Conservation (phyloP, 2,329 filamentous ascomycete species). For the Pseudogymnoascus sp. region DNA sequence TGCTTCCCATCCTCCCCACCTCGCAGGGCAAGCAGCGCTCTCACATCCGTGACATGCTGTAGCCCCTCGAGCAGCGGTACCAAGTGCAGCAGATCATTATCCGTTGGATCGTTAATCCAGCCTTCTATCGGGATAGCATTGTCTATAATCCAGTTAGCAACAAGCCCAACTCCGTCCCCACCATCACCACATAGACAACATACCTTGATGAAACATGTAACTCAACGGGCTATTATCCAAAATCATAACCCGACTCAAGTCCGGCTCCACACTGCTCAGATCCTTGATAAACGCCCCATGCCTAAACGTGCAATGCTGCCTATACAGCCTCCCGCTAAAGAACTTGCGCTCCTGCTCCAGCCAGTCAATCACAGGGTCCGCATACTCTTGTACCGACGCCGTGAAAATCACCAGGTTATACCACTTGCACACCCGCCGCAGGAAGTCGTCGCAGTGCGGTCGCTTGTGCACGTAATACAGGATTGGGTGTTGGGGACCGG, state of each 20-base stretch:
- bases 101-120: conserved; percentile 97
- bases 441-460: conserved; percentile 91
- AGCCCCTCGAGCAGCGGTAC: conserved; percentile 87
- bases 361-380: conserved; percentile 98
- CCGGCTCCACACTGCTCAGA: conserved; percentile 88
- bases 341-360: conserved; percentile 94
- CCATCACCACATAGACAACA: conserved; percentile 23
- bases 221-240: conserved; percentile 96
- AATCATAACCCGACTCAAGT: conserved; percentile 97
- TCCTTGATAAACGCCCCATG: conserved; percentile 99
- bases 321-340: conserved; percentile 87
- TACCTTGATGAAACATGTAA: conserved; percentile 98
- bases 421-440: conserved; percentile 90
- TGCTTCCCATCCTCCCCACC: conserved; percentile 68
- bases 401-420: conserved; percentile 97
- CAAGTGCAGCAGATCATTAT: conserved; percentile 87
- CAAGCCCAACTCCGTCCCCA: conserved; percentile 12
- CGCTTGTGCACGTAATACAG: conserved; percentile 98
- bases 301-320: conserved; percentile 92
- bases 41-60: conserved; percentile 93
- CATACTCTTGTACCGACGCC: conserved; percentile 95
- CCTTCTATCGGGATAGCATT: conserved; percentile 98
- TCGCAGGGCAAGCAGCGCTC: conserved; percentile 78
- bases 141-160: conserved; percentile 49
- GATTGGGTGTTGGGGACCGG: conserved; percentile 88